These are phyloP conservation scores for Ajuga chamaepitys DNA, from an alignment of 257 asterid genomes.

Conservation along the genomic window DNA sequence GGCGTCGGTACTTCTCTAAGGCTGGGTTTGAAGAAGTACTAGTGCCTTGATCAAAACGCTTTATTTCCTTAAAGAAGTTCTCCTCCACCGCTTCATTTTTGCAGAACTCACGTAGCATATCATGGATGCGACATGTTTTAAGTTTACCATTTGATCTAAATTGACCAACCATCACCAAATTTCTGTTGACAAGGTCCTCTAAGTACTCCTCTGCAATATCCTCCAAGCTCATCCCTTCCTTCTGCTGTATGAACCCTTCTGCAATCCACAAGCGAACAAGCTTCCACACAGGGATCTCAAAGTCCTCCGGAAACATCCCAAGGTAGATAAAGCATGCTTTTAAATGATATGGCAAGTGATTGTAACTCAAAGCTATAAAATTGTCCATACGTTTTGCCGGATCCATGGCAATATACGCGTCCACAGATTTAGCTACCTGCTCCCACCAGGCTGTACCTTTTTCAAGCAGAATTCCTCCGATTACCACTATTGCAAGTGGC, in stretches of 20 bases:
- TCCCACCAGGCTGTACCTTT: constrained; percentile 43
- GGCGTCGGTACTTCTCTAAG: constrained; percentile 35
- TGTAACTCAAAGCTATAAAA: constrained; percentile 38
- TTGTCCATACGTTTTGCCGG: constrained; percentile 27
- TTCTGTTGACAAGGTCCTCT: constrained; percentile 42
- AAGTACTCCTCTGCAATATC: constrained; percentile 40
- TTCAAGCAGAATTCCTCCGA: constrained; percentile 42
- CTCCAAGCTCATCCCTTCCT: constrained; percentile 38
- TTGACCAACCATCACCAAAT: constrained; percentile 34
- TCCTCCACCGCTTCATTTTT: constrained; percentile 37
- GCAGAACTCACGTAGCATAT: constrained; percentile 48
- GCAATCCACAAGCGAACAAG: constrained; percentile 47
- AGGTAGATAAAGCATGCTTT: constrained; percentile 49
- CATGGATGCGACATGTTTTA: constrained; percentile 47
- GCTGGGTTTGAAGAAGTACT: constrained; percentile 23
- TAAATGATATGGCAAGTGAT: constrained; percentile 44
- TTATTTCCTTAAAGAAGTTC: constrained; percentile 36
- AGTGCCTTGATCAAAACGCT: constrained; percentile 29
- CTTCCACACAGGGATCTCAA: constrained; percentile 34
- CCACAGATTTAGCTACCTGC: constrained; percentile 31
- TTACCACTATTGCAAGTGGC: constrained; percentile 51
- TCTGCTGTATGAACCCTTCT: constrained; percentile 46
- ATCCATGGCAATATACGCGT: constrained; percentile 32
- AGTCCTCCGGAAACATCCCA: constrained; percentile 48
- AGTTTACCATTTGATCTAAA: constrained; percentile 31